Evolutionary conservation across 2,329 filamentous ascomycete species (phyloP).

Genomic region (Ophiostoma fasciatum): DNA sequence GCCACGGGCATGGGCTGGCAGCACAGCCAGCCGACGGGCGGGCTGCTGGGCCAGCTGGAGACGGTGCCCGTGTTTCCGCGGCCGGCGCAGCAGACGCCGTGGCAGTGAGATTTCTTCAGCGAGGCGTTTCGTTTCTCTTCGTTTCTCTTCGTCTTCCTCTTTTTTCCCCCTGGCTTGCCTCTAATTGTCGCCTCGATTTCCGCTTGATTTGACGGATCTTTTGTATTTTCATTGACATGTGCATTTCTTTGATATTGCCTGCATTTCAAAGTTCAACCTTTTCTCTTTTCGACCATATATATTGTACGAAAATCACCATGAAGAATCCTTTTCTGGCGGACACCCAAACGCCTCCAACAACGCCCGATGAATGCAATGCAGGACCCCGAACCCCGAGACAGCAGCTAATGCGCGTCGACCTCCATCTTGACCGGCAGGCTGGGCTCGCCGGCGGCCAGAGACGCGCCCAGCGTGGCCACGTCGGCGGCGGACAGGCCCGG

Average conservation of each 20-base stretch:
- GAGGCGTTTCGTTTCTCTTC: constrained; percentile 6
- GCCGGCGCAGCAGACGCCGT: constrained; percentile 48
- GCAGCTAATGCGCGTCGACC: constrained; percentile 27
- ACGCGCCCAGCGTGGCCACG: constrained; percentile 19
- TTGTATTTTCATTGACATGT: background rate
- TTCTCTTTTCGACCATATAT: background rate
- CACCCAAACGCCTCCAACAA: constrained; percentile 1
- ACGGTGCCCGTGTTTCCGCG: constrained; percentile 79
- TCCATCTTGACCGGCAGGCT: constrained; percentile 26
- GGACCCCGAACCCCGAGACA: background rate
- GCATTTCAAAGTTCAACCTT: too few species aligned
- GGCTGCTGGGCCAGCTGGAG: constrained; percentile 61
- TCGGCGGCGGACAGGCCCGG: constrained; percentile 17
- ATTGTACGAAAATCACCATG: too few species aligned
- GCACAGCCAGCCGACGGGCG: constrained; percentile 63
- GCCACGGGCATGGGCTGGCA: constrained; percentile 84
- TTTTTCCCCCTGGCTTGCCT: too few species aligned
- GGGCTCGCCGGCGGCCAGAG: constrained; percentile 17
- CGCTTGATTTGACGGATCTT: background rate
- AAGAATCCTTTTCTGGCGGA: too few species aligned
- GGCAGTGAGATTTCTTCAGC: constrained; percentile 28
- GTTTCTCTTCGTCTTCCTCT: background rate
- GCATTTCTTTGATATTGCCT: too few species aligned
- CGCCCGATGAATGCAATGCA: background rate
- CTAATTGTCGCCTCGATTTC: too few species aligned